Percentiles rank a stretch among this genome's conserved stretches.
These are phyloP conservation scores for Diplodia scrobiculata DNA, from an alignment of 2,329 filamentous ascomycete species.

Conservation along the genomic window DNA sequence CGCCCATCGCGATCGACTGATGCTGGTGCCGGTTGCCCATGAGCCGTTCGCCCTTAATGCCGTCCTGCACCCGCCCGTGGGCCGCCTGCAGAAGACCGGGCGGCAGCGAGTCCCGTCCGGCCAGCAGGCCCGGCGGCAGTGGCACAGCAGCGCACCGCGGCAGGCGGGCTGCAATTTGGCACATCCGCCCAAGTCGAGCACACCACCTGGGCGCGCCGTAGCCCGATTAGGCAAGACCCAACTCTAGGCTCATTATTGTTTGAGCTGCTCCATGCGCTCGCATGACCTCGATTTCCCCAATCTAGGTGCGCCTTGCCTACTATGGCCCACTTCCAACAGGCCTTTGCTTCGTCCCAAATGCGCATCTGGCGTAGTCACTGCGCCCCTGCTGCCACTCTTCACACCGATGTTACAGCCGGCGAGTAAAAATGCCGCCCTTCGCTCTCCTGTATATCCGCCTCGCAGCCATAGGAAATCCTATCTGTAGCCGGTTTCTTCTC, in stretches of 20 bases:
- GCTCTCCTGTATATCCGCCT: constrained; percentile 2
- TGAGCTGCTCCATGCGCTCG: constrained; percentile 11
- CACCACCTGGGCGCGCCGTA: background rate
- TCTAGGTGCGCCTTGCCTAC: background rate
- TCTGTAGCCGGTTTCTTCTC: background rate
- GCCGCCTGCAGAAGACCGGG: background rate
- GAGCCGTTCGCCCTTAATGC: background rate
- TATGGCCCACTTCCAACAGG: background rate
- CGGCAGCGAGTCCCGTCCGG: constrained; percentile 4
- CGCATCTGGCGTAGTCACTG: constrained; percentile 1
- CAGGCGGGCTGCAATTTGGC: background rate
- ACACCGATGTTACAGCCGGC: background rate
- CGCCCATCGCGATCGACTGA: background rate
- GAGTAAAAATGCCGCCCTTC: constrained; percentile 6
- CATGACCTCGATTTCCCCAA: constrained; percentile 14
- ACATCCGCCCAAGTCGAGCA: background rate
- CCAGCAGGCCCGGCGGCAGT: background rate
- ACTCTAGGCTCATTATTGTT: constrained; percentile 13
- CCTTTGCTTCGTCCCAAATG: background rate
- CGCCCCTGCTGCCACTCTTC: background rate
- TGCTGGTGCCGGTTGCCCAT: background rate
- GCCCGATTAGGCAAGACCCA: constrained; percentile 13
- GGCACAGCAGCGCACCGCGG: background rate
- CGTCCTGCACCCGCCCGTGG: background rate
- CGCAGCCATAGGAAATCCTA: background rate